A percentile compares a stretch with the other conserved stretches of the same genome.
These are phyloP conservation scores for Lecanicillium sp. DNA, from an alignment of 2,329 filamentous ascomycete species.

Conservation along the genomic window DNA sequence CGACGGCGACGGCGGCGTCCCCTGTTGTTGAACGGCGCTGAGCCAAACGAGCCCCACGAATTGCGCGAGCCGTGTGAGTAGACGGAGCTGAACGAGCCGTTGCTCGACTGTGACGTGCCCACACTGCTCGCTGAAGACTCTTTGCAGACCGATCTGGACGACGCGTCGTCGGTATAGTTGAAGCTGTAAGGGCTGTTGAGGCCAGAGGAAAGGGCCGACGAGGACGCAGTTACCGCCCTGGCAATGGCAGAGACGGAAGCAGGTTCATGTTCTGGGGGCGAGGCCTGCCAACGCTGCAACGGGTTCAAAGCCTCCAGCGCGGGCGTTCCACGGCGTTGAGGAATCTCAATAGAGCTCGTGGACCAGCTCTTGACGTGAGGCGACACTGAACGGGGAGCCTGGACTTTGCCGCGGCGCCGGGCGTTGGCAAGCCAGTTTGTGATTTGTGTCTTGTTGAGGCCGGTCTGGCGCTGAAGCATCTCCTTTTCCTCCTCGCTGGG, in stretches of 20 bases:
- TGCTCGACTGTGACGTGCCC: constrained; percentile 53
- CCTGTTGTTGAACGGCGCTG: constrained; percentile 33
- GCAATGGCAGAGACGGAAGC: constrained; percentile 53
- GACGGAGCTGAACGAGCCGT: constrained; percentile 49
- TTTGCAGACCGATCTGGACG: constrained; percentile 48
- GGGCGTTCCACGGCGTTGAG: constrained; percentile 50
- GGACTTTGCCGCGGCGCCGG: constrained; percentile 71
- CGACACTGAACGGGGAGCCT: constrained; percentile 58
- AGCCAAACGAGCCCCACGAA: constrained; percentile 45
- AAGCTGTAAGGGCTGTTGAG: constrained; percentile 50
- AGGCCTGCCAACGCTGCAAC: constrained; percentile 51
- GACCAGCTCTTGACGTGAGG: constrained; percentile 56
- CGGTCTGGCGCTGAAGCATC: constrained; percentile 67
- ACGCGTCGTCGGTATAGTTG: constrained; percentile 55
- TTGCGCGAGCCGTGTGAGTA: constrained; percentile 51
- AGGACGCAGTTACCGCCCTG: constrained; percentile 46
- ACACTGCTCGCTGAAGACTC: constrained; percentile 53
- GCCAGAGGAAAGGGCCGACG: constrained; percentile 44
- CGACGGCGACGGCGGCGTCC: constrained; percentile 43
- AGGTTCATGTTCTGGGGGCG: constrained; percentile 52
- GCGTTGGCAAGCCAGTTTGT: constrained; percentile 91
- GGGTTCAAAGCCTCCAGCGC: constrained; percentile 47
- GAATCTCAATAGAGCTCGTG: constrained; percentile 64
- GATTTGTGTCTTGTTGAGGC: constrained; percentile 76
- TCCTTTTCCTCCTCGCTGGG: constrained; percentile 84